phyloP scores from a whole-genome alignment of 106 monocot species.

The Dioscorea dumetorum region DNA sequence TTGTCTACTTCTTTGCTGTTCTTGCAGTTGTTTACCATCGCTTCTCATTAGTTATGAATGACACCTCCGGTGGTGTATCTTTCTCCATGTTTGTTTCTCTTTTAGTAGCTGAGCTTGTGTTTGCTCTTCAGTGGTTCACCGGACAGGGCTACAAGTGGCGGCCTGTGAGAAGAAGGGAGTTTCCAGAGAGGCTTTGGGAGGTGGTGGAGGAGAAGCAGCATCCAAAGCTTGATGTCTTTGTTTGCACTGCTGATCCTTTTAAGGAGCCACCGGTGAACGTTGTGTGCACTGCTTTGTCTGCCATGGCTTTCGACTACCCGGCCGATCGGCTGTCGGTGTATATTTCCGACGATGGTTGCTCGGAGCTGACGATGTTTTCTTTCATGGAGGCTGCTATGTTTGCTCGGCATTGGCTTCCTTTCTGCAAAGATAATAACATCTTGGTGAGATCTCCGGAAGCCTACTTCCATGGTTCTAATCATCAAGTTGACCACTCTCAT shows the following conservation, averaged over 20 bases:
- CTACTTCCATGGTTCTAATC: conserved; percentile 26
- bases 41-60: background rate
- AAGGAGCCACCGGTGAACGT: conserved; percentile 65
- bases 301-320: conserved; percentile 74
- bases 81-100: conserved; percentile 12
- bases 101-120: conserved; percentile 33
- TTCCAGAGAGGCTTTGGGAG: conserved; percentile 28
- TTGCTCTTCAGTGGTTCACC: conserved; percentile 52
- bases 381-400: conserved; percentile 62
- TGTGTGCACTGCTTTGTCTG: conserved; percentile 58
- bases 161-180: conserved; percentile 40
- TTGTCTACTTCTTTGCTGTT: conserved; percentile 28
- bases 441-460: conserved; percentile 40
- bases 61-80: background rate
- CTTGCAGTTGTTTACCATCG: conserved; percentile 28
- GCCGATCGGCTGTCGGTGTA: conserved; percentile 45
- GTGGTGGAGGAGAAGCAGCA: background rate
- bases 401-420: conserved; percentile 64
- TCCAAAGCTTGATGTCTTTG: conserved; percentile 61
- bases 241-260: conserved; percentile 68
- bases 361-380: conserved; percentile 53
- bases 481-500: background rate
- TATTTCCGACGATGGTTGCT: conserved; percentile 78
- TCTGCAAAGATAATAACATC: conserved; percentile 35
- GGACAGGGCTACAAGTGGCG: conserved; percentile 48